phyloP scores from a whole-genome alignment of 2,329 filamentous ascomycete genomes.

The Davidsoniella eucalypti region DNA sequence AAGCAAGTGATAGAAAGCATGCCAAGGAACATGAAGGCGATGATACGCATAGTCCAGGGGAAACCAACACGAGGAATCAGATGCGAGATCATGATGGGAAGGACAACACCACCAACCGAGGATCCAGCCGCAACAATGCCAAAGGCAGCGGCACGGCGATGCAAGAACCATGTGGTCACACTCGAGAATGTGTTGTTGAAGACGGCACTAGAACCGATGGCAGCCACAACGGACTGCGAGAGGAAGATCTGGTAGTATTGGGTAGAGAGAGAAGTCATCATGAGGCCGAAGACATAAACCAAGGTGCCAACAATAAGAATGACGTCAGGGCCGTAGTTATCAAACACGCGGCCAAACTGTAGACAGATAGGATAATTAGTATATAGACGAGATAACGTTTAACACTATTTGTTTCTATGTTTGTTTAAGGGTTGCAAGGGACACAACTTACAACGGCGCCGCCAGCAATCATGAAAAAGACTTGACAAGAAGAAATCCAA shows the following conservation, averaged over 20 bases:
- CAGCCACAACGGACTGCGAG: conserved; percentile 24
- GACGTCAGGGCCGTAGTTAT: conserved; percentile 45
- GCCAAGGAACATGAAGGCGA: conserved; percentile 29
- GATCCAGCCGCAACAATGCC: conserved; percentile 38
- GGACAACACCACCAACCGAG: conserved; percentile 37
- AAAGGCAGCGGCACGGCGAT: conserved; percentile 33
- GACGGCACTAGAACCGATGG: conserved; percentile 27
- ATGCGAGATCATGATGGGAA: conserved; percentile 43
- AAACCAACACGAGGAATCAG: conserved; percentile 31
- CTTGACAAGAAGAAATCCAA: conserved; percentile 42
- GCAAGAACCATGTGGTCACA: conserved; percentile 35
- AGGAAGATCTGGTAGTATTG: conserved; percentile 31
- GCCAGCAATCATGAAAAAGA: conserved; percentile 32
- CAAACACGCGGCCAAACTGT: conserved; percentile 42
- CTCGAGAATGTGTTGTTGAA: conserved; percentile 27
- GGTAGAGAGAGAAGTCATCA: conserved; percentile 41
- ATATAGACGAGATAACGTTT: neutral
- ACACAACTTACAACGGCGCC: conserved; percentile 26
- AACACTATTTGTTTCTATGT: neutral
- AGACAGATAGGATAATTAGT: conserved; percentile 5
- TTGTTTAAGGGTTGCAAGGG: conserved; percentile 19
- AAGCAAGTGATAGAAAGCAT: conserved; percentile 22
- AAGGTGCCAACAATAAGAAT: conserved; percentile 37
- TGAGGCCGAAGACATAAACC: conserved; percentile 44
- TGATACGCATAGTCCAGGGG: conserved; percentile 31